Evolutionary conservation across 2,329 filamentous ascomycete species (phyloP).

Genomic region (Hypocreales sp.): DNA sequence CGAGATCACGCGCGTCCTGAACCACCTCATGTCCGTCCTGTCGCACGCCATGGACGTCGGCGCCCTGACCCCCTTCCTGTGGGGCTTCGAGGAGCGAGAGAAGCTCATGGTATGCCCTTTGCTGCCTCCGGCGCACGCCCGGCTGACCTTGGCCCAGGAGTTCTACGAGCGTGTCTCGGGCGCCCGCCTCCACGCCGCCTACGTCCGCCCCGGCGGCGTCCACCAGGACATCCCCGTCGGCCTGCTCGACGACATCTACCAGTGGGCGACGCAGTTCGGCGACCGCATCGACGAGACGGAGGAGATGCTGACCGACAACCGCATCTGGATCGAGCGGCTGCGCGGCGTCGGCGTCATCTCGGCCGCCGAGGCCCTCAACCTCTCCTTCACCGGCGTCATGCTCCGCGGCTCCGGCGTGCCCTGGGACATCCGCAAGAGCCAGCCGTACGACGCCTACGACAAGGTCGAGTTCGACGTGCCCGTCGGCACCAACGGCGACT

Average conservation of each 20-base stretch:
- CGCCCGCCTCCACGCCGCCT: slow-evolving; percentile 91
- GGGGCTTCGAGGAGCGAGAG: slow-evolving; percentile 99
- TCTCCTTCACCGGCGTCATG: slow-evolving; percentile 95
- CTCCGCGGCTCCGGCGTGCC: slow-evolving; percentile 90
- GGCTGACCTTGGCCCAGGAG: no score
- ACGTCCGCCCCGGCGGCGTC: slow-evolving; percentile 91
- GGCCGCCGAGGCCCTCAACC: slow-evolving; percentile 89
- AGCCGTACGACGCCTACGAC: slow-evolving; percentile 95
- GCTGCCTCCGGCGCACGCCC: no score
- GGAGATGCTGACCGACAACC: slow-evolving; percentile 96
- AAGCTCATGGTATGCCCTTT: slow-evolving; percentile 98
- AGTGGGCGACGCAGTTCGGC: slow-evolving; percentile 98
- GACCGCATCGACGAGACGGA: slow-evolving; percentile 98
- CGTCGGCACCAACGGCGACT: slow-evolving; percentile 92
- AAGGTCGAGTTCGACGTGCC: slow-evolving; percentile 97
- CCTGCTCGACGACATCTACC: slow-evolving; percentile 95
- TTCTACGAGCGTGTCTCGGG: slow-evolving; percentile 99
- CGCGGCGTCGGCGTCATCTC: slow-evolving; percentile 83
- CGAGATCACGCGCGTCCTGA: slow-evolving; percentile 85
- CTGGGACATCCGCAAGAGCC: slow-evolving; percentile 91
- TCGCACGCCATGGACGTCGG: slow-evolving; percentile 99
- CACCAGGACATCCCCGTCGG: slow-evolving; percentile 89
- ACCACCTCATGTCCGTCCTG: slow-evolving; percentile 95
- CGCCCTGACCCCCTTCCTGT: slow-evolving; percentile 93
- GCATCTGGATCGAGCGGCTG: slow-evolving; percentile 94